Conservation (phyloP, 305 asterid species). For the Fraxinus velutina region DNA sequence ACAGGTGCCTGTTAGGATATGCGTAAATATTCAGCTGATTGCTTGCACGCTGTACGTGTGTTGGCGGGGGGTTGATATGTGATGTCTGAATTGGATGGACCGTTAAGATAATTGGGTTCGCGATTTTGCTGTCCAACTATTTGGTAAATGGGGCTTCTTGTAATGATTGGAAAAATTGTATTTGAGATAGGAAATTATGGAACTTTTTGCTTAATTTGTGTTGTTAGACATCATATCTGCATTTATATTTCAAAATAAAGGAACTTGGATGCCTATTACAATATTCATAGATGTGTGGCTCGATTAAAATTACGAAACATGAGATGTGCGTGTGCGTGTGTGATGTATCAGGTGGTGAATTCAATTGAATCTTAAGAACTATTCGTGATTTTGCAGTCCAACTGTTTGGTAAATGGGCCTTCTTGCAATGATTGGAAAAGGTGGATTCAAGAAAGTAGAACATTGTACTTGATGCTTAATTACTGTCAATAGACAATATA, state of each 20-base stretch:
- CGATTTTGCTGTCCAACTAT: constrained; percentile 28
- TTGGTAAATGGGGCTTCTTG: constrained; percentile 24
- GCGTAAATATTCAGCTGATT: background rate
- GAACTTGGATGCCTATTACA: background rate
- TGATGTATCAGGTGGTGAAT: background rate
- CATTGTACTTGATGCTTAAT: background rate
- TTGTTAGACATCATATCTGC: background rate
- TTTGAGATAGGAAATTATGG: background rate
- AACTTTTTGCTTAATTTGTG: background rate
- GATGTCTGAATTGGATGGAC: background rate
- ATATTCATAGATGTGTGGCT: background rate
- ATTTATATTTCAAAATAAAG: background rate
- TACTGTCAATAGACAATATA: background rate
- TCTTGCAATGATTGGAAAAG: background rate
- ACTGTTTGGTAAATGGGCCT: constrained; percentile 30
- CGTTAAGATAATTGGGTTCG: background rate
- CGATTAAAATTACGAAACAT: background rate
- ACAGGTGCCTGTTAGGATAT: background rate
- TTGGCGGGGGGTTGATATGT: background rate
- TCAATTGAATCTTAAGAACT: background rate
- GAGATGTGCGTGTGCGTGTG: background rate
- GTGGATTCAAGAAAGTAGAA: background rate
- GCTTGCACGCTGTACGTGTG: background rate
- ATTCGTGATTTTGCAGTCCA: constrained; percentile 21
- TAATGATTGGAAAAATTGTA: background rate